Percentiles rank a stretch among this genome's conserved stretches.
Conservation (phyloP, 495 filamentous ascomycete genomes). For the Trichoderma gamsii region DNA sequence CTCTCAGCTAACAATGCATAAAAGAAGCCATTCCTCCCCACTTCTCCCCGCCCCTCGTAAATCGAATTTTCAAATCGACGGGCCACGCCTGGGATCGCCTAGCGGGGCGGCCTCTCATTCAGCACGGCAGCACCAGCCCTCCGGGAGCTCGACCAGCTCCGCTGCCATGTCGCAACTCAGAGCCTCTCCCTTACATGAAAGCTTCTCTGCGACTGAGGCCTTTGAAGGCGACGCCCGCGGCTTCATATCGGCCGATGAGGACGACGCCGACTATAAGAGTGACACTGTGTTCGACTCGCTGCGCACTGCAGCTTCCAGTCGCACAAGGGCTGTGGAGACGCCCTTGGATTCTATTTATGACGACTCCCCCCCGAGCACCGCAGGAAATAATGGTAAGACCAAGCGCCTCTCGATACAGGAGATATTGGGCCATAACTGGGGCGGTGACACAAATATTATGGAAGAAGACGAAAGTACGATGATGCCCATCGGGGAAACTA, state of each 20-base stretch:
- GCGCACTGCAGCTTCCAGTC: conserved; percentile 68
- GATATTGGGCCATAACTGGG: conserved; percentile 41
- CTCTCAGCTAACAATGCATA: conserved; percentile 29
- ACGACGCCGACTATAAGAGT: conserved; percentile 78
- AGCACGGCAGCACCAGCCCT: conserved; percentile 26
- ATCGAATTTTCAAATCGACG: conserved; percentile 52
- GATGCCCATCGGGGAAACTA: conserved; percentile 45
- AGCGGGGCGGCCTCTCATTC: conserved; percentile 30
- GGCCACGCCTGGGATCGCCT: conserved; percentile 38
- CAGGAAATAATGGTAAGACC: conserved; percentile 43
- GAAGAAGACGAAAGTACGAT: conserved; percentile 59
- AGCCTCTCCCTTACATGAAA: conserved; percentile 31
- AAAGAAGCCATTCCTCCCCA: conserved; percentile 48
- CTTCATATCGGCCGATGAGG: conserved; percentile 71
- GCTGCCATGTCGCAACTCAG: conserved; percentile 26
- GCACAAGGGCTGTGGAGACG: conserved; percentile 44
- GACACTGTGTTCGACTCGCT: conserved; percentile 91
- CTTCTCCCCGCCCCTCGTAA: conserved; percentile 50
- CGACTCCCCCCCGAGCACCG: conserved; percentile 54
- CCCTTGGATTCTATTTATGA: conserved; percentile 86
- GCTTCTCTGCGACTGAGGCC: conserved; percentile 75
- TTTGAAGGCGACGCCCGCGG: conserved; percentile 76
- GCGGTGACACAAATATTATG: conserved; percentile 50
- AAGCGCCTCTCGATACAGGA: conserved; percentile 55
- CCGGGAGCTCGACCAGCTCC: conserved; percentile 23